Conservation (phyloP, 164 flowering plant species). For the Paratinospora sagittata region DNA sequence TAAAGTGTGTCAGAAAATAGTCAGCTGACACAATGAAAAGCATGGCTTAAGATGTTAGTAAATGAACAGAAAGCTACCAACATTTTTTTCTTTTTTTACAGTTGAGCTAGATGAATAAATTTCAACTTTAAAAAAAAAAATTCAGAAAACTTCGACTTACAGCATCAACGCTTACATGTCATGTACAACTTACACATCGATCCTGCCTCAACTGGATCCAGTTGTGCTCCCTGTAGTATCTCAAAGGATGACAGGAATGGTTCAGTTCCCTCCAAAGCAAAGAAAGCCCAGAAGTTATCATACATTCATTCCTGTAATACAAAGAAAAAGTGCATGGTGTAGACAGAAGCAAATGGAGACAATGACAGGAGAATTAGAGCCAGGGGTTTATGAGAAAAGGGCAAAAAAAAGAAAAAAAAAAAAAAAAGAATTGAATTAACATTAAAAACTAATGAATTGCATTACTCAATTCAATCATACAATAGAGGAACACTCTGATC, state of each 20-base stretch:
- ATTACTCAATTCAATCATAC: not conserved
- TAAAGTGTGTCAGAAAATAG: too few species aligned
- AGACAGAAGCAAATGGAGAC: not conserved
- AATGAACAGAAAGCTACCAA: too few species aligned
- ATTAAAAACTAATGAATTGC: not conserved
- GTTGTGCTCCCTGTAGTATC: not conserved
- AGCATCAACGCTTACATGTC: too few species aligned
- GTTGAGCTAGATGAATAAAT: not conserved
- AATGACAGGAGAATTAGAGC: not conserved
- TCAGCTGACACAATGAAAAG: too few species aligned
- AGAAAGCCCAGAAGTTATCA: constrained; percentile 2
- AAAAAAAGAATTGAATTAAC: not conserved
- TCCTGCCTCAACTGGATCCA: not conserved
- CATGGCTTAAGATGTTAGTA: too few species aligned
- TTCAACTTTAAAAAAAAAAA: not conserved
- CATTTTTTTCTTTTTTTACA: too few species aligned
- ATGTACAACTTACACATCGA: too few species aligned
- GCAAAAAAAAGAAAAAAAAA: not conserved
- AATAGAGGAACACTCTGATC: too few species aligned
- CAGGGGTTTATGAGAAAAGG: not conserved
- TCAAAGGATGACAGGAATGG: too few species aligned
- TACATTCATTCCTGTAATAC: not conserved
- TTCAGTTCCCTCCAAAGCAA: not conserved
- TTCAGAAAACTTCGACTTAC: too few species aligned
- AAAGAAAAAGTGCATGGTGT: not conserved